Conservation (phyloP, 192 early-diverging fungal species). For the Haplosporangium gracile region DNA sequence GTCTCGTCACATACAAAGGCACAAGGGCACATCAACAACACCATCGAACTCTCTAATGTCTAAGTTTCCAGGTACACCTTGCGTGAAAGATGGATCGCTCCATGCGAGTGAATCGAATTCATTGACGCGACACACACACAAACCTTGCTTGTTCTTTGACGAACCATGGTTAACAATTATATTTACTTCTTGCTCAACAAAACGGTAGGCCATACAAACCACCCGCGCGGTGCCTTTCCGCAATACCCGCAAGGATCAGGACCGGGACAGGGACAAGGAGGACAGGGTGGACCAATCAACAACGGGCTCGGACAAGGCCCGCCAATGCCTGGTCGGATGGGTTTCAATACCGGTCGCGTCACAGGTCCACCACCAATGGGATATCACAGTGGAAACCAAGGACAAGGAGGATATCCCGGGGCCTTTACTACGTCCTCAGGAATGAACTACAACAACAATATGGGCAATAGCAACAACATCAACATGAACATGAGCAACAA, state of each 20-base stretch:
- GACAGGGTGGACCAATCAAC: constrained; percentile 16
- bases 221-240: constrained; percentile 39
- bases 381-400: constrained; percentile 29
- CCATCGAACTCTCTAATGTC: neutral
- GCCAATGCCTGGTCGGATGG: constrained; percentile 12
- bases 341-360: constrained; percentile 23
- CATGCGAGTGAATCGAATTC: neutral
- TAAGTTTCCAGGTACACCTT: neutral
- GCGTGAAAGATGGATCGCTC: too few relatives aligned
- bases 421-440: constrained; percentile 15
- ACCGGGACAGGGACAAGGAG: constrained; percentile 13
- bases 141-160: neutral
- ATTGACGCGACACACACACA: neutral
- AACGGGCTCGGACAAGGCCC: constrained; percentile 8
- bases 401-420: constrained; percentile 15
- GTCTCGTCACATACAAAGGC: neutral
- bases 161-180: neutral
- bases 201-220: constrained; percentile 38
- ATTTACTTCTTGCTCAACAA: neutral
- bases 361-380: constrained; percentile 10
- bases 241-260: constrained; percentile 49
- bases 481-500: constrained; percentile 16
- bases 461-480: constrained; percentile 20
- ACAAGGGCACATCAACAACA: neutral
- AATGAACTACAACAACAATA: constrained; percentile 24